Conservation (phyloP, 352 stramenopile genomes). For the Phytophthora syringae region DNA sequence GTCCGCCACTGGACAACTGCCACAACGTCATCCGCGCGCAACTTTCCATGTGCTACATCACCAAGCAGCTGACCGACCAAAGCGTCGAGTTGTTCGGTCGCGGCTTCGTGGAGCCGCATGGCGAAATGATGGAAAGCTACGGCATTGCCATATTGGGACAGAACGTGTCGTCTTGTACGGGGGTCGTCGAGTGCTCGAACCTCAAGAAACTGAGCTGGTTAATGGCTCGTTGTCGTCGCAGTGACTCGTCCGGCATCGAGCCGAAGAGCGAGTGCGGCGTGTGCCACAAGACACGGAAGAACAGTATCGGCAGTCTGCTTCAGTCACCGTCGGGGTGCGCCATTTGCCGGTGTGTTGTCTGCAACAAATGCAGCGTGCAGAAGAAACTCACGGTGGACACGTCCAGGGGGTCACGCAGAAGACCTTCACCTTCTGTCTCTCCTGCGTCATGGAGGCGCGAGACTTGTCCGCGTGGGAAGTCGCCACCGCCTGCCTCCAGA, state of each 20-base stretch:
- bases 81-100: constrained; percentile 58
- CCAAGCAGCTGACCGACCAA: constrained; percentile 32
- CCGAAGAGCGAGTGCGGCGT: constrained; percentile 29
- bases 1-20: constrained; percentile 9
- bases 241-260: constrained; percentile 19
- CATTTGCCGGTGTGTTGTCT: constrained; percentile 37
- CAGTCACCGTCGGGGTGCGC: constrained; percentile 29
- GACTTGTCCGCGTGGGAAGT: constrained; percentile 51
- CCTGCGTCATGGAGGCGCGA: constrained; percentile 58
- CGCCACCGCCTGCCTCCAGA: constrained; percentile 34
- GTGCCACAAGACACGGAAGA: constrained; percentile 37
- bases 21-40: constrained; percentile 47
- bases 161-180: constrained; percentile 31
- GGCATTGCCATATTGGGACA: constrained; percentile 40
- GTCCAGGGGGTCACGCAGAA: no score
- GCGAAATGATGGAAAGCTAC: constrained; percentile 48
- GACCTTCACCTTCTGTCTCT: constrained; percentile 54
- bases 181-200: constrained; percentile 51
- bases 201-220: constrained; percentile 71
- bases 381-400: no score
- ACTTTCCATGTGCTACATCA: constrained; percentile 56
- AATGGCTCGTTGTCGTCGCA: constrained; percentile 33
- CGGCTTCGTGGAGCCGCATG: constrained; percentile 48
- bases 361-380: constrained; percentile 51
- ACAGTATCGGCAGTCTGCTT: constrained; percentile 26